Evolutionary conservation across 1,284 basidiomycete genomes (phyloP), one percentile per base, ranked within the genome.

Genomic region (Takashimella koratensis): DNA sequence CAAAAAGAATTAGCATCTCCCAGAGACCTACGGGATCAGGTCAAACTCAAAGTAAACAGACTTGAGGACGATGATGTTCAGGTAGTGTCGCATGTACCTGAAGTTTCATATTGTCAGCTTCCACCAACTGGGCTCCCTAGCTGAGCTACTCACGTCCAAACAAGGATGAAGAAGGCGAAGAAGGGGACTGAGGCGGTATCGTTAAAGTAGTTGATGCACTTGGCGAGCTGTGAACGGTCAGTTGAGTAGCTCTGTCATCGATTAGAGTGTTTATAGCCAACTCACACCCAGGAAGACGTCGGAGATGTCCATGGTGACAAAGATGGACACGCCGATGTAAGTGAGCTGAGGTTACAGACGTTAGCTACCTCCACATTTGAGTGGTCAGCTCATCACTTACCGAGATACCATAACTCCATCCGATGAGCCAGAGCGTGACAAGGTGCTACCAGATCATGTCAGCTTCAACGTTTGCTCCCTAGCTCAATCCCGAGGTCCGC

Each of bases 301-400:
- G 2, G 93, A 92, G 27, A 95, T 82, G 77, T 98, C 95, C 95
- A 98, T 98, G 71, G 92, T 95, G 68, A 95, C 82, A 67, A 89
- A 98, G 23, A 98, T 84, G 2, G 92, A 88, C 59, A 91, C 91
- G 12, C 95, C 95, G 50, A 97, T 94, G 62, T 85, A 79, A 0
- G 94, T 97, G 48, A 80, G 61, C 74, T 80, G 70, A 51, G 20
- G 12, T n/a, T 36, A 36, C 30, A 71, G 6, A 30, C 22, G 19
- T 59, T 44, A 60, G 49, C 41, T 36, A 45, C 36, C 3, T n/a
- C 42, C n/a, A 61, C 61, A 19, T 6, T 40, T 52, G 11, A 54
- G 50, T 23, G 16, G 19, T n/a, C 12, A 44, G 43, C 6, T 23
- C 2, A 22, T 39, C 20, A 43, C 68, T 65, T 45, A 90, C 60